Conservation (phyloP, 768 basidiomycete genomes). For the Naganishia onofrii region DNA sequence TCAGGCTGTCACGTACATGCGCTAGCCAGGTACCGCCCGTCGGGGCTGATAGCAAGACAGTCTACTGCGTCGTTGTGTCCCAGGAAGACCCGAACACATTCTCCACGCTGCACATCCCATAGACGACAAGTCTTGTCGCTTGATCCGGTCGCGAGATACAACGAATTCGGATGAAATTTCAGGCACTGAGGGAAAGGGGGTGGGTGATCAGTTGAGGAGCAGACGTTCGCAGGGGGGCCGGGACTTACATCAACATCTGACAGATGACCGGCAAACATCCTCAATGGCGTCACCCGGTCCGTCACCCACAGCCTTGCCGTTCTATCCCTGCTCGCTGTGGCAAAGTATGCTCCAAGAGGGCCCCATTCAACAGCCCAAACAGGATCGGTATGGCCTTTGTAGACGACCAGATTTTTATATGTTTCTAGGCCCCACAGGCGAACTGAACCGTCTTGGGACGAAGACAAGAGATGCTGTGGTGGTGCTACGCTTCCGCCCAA, state of each 20-base stretch:
- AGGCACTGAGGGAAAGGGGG: slow-evolving; percentile 65
- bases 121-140: slow-evolving; percentile 92
- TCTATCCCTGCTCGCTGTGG: slow-evolving; percentile 86
- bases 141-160: slow-evolving; percentile 95
- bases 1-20: slow-evolving; percentile 60
- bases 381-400: slow-evolving; percentile 85
- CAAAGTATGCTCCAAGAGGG: slow-evolving; percentile 97
- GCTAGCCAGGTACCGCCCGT: slow-evolving; percentile 88
- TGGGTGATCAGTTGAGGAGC: slow-evolving; percentile 2
- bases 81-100: slow-evolving; percentile 89
- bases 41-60: slow-evolving; percentile 82
- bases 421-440: slow-evolving; percentile 96
- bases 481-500: slow-evolving; percentile 77
- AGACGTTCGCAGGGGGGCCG: not conserved
- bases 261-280: slow-evolving; percentile 92
- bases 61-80: slow-evolving; percentile 89
- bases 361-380: slow-evolving; percentile 99
- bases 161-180: slow-evolving; percentile 92
- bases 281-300: slow-evolving; percentile 76
- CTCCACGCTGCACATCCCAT: slow-evolving; percentile 97
- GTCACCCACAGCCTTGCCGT: slow-evolving; percentile 96
- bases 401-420: slow-evolving; percentile 86
- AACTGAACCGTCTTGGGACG: slow-evolving; percentile 85
- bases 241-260: slow-evolving; percentile 90
- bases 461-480: slow-evolving; percentile 82